Base-by-base conservation (phyloP, 1,284 basidiomycete genomes). In the Ganoderma sp. region DNA sequence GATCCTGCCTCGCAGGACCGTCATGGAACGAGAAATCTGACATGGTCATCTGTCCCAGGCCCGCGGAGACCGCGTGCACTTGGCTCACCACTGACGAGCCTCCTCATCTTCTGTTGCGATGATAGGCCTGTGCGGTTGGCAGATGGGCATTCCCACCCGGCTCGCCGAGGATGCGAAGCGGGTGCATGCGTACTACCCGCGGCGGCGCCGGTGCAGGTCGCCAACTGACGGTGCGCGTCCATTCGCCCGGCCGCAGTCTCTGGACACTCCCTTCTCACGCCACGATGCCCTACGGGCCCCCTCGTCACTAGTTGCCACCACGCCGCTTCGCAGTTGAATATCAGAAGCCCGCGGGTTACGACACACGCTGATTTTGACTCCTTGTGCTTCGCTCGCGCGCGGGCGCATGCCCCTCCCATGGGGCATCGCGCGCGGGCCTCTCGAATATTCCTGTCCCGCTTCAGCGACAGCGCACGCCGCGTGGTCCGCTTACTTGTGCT, bases 281-380 rank as follows among this genome's bases (percentile, higher is more conserved):
- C 66, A 67, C 66, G 28, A 67, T 56, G 66, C 57, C 48, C 58
- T 54, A 52, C 66, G 66, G 62, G 37, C 25, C 34, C 57, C 34
- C 34, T 67, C 15, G 66, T 52, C 22, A 25, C 48, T 25, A 25
- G 48, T 52, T 41, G 65, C 52, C 34, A 43, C 59, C 25, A 54
- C 25, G 64, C 34, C 48, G 48, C 57, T 54, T 57, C 57, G 66
- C 56, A 60, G 62, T 63, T 63, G 62, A 67, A 56, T 67, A 60
- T 61, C 62, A 67, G 66, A 67, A 63, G 66, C 62, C 48, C 15
- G 45, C 25, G 61, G 17, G 15, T 67, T 67, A 61, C 62, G 66
- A 67, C 41, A 67, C 37, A 48, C 39, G 32, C 17, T 64, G 66
- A 67, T 60, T 67, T 64, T 67, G 66, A 66, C 65, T 66, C 60